Evolutionary conservation across 768 basidiomycete genomes (phyloP).

Genomic region (Hygrocybe punicea): DNA sequence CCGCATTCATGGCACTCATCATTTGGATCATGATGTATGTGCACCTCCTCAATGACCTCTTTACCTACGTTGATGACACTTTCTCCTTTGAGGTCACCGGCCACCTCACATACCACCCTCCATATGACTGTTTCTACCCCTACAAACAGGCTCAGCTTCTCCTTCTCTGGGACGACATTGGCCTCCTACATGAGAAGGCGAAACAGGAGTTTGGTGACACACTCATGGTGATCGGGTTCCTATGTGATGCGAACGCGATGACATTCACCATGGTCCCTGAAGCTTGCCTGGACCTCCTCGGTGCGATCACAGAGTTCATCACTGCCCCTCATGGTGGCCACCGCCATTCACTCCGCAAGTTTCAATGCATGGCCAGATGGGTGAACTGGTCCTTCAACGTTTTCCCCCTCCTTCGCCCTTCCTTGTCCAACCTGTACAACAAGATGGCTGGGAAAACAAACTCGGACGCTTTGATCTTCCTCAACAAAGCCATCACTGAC

Average conservation of each 20-base stretch:
- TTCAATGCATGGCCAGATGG: conserved; percentile 31
- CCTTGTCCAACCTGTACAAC: conserved; percentile 25
- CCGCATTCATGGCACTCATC: conserved; percentile 22
- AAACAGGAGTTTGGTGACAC: conserved; percentile 38
- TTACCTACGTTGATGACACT: conserved; percentile 33
- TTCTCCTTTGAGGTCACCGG: too few relatives aligned
- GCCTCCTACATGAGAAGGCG: conserved; percentile 35
- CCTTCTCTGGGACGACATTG: conserved; percentile 38
- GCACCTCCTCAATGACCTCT: conserved; percentile 9
- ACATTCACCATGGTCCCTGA: conserved; percentile 20
- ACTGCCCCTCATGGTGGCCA: background rate
- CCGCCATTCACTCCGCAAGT: conserved; percentile 21
- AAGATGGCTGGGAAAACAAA: conserved; percentile 28
- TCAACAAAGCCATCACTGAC: conserved; percentile 22
- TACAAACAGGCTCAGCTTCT: too few relatives aligned
- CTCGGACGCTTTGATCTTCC: conserved; percentile 13
- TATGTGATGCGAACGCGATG: too few relatives aligned
- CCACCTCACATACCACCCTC: too few relatives aligned
- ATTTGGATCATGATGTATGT: conserved; percentile 27
- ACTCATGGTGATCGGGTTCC: conserved; percentile 41
- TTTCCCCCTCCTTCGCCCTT: conserved; percentile 28
- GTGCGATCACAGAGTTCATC: background rate
- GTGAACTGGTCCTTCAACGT: conserved; percentile 43
- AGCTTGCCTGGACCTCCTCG: conserved; percentile 11
- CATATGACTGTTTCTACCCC: too few relatives aligned